Percentiles rank a stretch among this genome's conserved stretches.
Conservation (phyloP, 257 asterid species). For the Solanum rostratum region DNA sequence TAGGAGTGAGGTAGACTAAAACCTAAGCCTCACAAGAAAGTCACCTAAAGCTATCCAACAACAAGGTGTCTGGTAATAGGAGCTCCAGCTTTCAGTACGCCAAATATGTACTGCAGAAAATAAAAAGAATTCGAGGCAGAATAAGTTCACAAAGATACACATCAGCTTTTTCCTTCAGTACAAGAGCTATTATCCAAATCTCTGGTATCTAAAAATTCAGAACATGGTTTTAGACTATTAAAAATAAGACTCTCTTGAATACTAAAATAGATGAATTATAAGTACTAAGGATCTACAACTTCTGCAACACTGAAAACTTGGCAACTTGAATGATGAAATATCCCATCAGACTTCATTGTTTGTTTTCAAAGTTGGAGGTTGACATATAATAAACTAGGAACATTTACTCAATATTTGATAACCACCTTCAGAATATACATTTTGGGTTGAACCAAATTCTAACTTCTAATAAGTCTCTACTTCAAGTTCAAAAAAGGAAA, state of each 20-base stretch:
- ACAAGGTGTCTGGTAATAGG: background rate
- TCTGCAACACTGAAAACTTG: background rate
- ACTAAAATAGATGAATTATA: background rate
- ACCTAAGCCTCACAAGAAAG: background rate
- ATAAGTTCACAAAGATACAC: background rate
- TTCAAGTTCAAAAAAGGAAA: background rate
- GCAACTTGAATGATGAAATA: background rate
- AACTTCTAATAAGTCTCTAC: background rate
- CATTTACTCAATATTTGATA: background rate
- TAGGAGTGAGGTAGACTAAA: background rate
- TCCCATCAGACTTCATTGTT: background rate
- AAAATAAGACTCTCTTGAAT: background rate
- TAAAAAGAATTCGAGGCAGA: background rate
- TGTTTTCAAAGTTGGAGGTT: background rate
- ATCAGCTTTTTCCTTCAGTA: background rate
- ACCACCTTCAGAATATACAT: background rate
- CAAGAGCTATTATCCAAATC: background rate
- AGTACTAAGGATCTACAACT: background rate
- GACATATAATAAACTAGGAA: background rate
- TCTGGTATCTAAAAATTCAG: background rate
- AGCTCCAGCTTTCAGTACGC: background rate
- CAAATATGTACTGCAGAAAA: background rate
- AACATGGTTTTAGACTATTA: background rate
- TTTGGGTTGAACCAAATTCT: background rate
- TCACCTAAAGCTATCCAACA: background rate